These are phyloP conservation scores for Russula virescens DNA, from an alignment of 768 basidiomycete genomes.

Conservation along the genomic window DNA sequence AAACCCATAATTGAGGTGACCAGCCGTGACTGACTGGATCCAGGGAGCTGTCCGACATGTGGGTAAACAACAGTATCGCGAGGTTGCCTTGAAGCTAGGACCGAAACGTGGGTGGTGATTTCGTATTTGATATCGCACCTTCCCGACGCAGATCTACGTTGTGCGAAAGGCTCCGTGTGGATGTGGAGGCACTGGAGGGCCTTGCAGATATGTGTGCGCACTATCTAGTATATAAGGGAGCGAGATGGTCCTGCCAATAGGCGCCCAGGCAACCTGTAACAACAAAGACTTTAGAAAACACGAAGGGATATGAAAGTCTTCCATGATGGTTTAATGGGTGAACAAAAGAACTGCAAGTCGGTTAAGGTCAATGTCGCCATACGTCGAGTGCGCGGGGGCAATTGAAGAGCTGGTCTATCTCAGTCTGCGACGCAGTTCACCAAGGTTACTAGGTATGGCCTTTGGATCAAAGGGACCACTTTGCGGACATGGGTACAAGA, in stretches of 20 bases:
- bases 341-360: neutral
- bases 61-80: too few species aligned
- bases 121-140: neutral
- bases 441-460: neutral
- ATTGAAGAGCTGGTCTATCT: too few species aligned
- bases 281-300: neutral
- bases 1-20: too few species aligned
- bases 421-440: neutral
- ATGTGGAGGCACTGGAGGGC: neutral
- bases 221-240: neutral
- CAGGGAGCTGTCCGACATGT: too few species aligned
- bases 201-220: neutral
- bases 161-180: neutral
- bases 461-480: neutral
- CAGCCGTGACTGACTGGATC: too few species aligned
- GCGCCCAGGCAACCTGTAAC: neutral
- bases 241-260: neutral
- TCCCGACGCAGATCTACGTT: neutral
- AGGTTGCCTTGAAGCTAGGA: neutral
- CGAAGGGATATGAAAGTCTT: neutral
- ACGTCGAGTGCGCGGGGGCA: slow-evolving; percentile 3
- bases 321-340: neutral
- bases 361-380: neutral
- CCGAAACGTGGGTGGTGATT: neutral
- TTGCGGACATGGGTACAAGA: neutral